Conservation (phyloP, 163 green algal species). For the Volvox carteri region DNA sequence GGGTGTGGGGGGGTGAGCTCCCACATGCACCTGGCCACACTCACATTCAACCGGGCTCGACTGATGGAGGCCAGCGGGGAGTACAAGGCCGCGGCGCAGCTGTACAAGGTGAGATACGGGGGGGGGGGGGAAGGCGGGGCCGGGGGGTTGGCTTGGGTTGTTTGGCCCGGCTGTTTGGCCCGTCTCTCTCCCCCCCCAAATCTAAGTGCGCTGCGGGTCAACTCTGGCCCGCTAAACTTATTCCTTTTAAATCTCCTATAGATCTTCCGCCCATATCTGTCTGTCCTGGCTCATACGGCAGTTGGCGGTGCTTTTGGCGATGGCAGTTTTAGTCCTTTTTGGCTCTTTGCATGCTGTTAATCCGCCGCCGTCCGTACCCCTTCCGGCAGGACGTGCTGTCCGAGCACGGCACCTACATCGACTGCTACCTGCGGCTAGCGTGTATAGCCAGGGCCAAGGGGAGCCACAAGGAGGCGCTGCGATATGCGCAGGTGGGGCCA, state of each 20-base stretch:
- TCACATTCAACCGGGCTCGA: conserved; percentile 91
- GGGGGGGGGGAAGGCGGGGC: background rate
- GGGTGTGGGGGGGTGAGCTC: background rate
- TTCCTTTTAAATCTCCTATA: too few relatives aligned
- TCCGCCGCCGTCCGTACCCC: too few relatives aligned
- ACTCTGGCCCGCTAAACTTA: too few relatives aligned
- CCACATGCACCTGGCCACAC: conserved; percentile 76
- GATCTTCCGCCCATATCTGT: too few relatives aligned
- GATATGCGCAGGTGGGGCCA: conserved; percentile 63
- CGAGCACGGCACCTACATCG: conserved; percentile 88
- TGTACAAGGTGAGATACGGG: conserved; percentile 70
- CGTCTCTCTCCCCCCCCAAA: too few relatives aligned
- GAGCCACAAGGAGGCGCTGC: conserved; percentile 68
- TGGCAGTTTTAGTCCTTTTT: too few relatives aligned
- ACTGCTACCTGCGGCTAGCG: conserved; percentile 91
- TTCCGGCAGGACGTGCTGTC: conserved; percentile 74
- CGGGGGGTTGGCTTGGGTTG: too few relatives aligned
- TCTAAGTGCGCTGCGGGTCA: too few relatives aligned
- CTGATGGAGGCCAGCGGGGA: conserved; percentile 82
- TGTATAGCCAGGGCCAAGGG: conserved; percentile 78
- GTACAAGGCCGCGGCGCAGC: conserved; percentile 65
- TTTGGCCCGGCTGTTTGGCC: too few relatives aligned
- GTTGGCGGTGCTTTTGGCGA: too few relatives aligned
- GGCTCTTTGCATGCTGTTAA: too few relatives aligned
- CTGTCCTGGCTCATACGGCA: too few relatives aligned